Evolutionary conservation across 1,284 basidiomycete genomes (phyloP).

Genomic region (Singerocomus inundabilis): DNA sequence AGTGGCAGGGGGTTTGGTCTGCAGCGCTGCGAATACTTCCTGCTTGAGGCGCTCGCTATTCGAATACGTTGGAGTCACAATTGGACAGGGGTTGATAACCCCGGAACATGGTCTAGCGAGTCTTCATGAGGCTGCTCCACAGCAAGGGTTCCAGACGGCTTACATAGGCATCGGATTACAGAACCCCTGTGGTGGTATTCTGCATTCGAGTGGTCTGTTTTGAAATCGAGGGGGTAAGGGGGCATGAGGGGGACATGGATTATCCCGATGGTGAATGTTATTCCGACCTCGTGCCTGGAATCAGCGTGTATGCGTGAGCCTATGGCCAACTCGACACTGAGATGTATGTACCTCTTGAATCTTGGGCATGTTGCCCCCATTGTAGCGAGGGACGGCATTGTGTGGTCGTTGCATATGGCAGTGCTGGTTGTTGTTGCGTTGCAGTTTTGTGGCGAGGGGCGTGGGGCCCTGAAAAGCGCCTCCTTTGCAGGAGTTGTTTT

Average conservation of each 20-base stretch:
- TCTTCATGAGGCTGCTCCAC: neutral
- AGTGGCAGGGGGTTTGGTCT: neutral
- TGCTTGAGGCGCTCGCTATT: neutral
- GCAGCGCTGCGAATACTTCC: neutral
- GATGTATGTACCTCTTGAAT: constrained; percentile 4
- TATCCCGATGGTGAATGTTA: neutral
- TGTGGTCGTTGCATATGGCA: constrained; percentile 1
- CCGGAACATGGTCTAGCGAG: constrained; percentile 10
- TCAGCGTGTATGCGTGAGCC: neutral
- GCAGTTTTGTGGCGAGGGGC: neutral
- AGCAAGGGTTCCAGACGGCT: neutral
- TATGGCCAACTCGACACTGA: neutral
- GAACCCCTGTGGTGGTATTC: neutral
- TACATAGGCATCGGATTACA: constrained; percentile 7
- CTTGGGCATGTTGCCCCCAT: neutral
- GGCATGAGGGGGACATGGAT: neutral
- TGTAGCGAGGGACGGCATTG: neutral
- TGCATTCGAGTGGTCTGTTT: neutral
- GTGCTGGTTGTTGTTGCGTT: neutral
- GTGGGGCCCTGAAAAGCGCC: neutral
- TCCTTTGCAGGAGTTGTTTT: neutral
- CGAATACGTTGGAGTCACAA: neutral
- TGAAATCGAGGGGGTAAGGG: constrained; percentile 7
- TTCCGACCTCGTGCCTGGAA: constrained; percentile 4
- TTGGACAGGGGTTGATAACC: constrained; percentile 3